Base-by-base conservation (phyloP, 257 asterid genomes). In the Solanum lignicaule region DNA sequence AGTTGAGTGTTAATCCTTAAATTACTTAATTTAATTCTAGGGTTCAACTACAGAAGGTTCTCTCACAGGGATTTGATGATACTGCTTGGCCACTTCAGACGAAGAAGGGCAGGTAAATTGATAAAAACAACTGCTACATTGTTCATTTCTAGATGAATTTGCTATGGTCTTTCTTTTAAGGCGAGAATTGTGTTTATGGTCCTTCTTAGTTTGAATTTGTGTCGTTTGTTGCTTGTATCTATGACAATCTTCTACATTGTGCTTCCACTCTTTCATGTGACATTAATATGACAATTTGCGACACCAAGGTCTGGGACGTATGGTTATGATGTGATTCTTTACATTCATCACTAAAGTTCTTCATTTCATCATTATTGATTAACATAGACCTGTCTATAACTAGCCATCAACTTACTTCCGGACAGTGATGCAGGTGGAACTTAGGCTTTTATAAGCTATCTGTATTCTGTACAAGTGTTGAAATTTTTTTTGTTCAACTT, bases 11-110 rank as follows among this genome's bases (percentile, higher is more conserved):
- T 27, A 41, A 83, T 74, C 8, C 60, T 72, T 88, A 31, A 48
- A 66, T 89, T 52, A 52, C 3, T 52, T 52, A 52, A 78, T 88
- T 86, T 29, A 1, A 58, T 73, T 86, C 43, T 88, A 97, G 99
- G 95, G 75, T 97, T 94, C 97, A 90, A 86, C 89, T 97, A 88
- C 95, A 92, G 91, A 97, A 91, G 90, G 99, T 94, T 89, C 91
- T 97, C 21, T 92, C 96, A 27, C 94, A 93, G 87, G 98, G 98
- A 84, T 97, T 87, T 46, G 99, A 97, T 10, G 98, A 96, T 89
- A 87, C 92, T 88, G 21, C 95, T 14, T 97, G 98, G 99, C 89
- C 99, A 79, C 91, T 97, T 41, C 99, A 94, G 87, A 93, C 94
- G 65, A 97, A 96, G 88, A 93, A 92, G n/a, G 98, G 99, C 88